A percentile compares a stretch with the other conserved stretches of the same genome.
Evolutionary conservation across 2,329 filamentous ascomycete species (phyloP).

Genomic region (Bipolaris victoriae): DNA sequence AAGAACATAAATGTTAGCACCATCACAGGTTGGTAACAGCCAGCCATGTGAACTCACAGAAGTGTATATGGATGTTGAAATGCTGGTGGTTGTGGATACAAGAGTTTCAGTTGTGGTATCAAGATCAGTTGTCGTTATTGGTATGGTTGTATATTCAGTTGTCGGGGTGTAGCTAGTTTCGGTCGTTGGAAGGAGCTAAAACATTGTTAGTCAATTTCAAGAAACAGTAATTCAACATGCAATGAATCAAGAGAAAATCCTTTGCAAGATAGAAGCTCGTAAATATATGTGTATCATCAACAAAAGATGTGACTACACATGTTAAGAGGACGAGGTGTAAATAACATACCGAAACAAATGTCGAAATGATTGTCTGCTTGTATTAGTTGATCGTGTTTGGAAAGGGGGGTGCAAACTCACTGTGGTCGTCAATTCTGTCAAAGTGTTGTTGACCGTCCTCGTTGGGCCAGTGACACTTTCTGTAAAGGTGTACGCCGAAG

Average conservation of each 20-base stretch:
- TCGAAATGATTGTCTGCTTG: slow-evolving; percentile 22
- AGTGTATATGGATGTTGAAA: slow-evolving; percentile 29
- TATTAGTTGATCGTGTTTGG: background rate
- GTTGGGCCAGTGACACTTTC: slow-evolving; percentile 7
- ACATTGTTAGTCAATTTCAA: background rate
- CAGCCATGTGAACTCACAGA: slow-evolving; percentile 6
- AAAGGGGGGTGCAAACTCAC: background rate
- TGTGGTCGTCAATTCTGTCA: slow-evolving; percentile 16
- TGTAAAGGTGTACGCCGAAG: background rate
- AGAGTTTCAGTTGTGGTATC: slow-evolving; percentile 20
- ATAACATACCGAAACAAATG: slow-evolving; percentile 24
- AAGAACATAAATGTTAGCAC: background rate
- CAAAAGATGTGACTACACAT: slow-evolving; percentile 1
- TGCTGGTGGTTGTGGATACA: slow-evolving; percentile 21
- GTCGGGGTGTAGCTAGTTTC: slow-evolving; percentile 18
- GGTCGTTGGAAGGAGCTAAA: slow-evolving; percentile 25
- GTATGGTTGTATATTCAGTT: slow-evolving; percentile 17
- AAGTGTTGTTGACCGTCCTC: slow-evolving; percentile 19
- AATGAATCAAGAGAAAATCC: too few relatives aligned
- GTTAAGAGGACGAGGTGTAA: too few relatives aligned
- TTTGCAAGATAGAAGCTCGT: too few relatives aligned
- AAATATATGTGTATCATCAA: background rate
- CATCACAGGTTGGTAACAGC: background rate
- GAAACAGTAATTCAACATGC: background rate
- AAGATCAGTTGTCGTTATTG: slow-evolving; percentile 12